Conservation (phyloP, 495 filamentous ascomycete genomes). For the Glarea lozoyensis region DNA sequence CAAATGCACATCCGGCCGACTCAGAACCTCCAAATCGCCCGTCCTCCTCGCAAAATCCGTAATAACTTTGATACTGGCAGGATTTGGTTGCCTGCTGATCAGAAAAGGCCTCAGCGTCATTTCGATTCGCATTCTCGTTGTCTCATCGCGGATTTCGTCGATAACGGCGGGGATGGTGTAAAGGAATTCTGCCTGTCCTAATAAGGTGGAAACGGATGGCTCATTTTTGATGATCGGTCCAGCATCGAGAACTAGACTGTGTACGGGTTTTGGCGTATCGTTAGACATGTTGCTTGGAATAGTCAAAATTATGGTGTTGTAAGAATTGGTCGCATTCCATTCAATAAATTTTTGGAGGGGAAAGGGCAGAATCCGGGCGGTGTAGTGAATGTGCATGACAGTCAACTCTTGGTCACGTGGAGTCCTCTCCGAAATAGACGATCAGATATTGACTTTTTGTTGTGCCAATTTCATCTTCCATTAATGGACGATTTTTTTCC, state of each 20-base stretch:
- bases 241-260: constrained; percentile 82
- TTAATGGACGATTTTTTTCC: too few species aligned
- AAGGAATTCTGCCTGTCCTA: constrained; percentile 65
- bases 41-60: constrained; percentile 82
- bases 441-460: too few species aligned
- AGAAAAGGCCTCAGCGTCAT: constrained; percentile 78
- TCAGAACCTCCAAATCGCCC: constrained; percentile 80
- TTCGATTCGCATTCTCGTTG: constrained; percentile 69
- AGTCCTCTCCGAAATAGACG: too few species aligned
- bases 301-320: neutral
- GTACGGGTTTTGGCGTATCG: constrained; percentile 53
- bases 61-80: constrained; percentile 69
- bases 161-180: constrained; percentile 84
- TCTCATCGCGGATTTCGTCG: constrained; percentile 80
- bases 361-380: too few species aligned
- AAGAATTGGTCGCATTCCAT: neutral
- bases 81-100: constrained; percentile 59
- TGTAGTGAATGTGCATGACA: too few species aligned
- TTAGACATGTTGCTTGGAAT: constrained; percentile 30
- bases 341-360: neutral
- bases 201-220: constrained; percentile 66
- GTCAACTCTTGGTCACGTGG: too few species aligned
- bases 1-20: constrained; percentile 78
- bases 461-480: too few species aligned
- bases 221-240: constrained; percentile 88